Conservation (phyloP, 1,139 yeast species). For the Yamadazyma friedrichii region DNA sequence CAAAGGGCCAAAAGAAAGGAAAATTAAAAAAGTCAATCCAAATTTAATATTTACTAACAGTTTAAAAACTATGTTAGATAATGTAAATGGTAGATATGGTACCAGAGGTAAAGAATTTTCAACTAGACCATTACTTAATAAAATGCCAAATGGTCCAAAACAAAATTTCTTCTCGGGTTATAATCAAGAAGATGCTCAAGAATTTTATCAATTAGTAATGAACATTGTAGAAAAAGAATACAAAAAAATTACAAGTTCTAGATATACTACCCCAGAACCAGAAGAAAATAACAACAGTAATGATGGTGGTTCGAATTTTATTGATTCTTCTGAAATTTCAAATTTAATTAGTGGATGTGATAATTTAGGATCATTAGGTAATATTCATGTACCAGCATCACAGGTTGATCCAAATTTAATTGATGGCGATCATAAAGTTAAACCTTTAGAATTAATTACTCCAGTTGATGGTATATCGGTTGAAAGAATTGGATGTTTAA, state of each 20-base stretch:
- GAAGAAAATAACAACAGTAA: slow-evolving; percentile 12
- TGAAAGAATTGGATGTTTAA: slow-evolving; percentile 83
- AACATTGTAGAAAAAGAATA: slow-evolving; percentile 69
- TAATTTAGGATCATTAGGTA: slow-evolving; percentile 54
- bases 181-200: slow-evolving; percentile 94
- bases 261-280: slow-evolving; percentile 20
- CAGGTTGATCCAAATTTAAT: slow-evolving; percentile 69
- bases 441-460: slow-evolving; percentile 62
- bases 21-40: slow-evolving; percentile 31
- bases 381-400: slow-evolving; percentile 65
- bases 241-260: slow-evolving; percentile 20
- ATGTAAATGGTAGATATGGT: slow-evolving; percentile 59
- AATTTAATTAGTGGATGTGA: slow-evolving; percentile 46
- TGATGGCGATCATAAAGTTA: slow-evolving; percentile 38
- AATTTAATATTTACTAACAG: slow-evolving; percentile 52
- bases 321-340: slow-evolving; percentile 22
- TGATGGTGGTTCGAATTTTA: slow-evolving; percentile 14
- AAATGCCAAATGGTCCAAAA: slow-evolving; percentile 78
- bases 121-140: slow-evolving; percentile 61
- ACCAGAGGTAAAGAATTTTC: slow-evolving; percentile 58
- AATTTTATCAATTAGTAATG: slow-evolving; percentile 81
- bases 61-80: slow-evolving; percentile 48
- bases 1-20: slow-evolving; percentile 8
- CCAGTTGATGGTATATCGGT: slow-evolving; percentile 90
- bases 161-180: slow-evolving; percentile 76